These are phyloP conservation scores for Cochliopodium minus DNA, from an alignment of 208 protist genomes.

Conservation along the genomic window DNA sequence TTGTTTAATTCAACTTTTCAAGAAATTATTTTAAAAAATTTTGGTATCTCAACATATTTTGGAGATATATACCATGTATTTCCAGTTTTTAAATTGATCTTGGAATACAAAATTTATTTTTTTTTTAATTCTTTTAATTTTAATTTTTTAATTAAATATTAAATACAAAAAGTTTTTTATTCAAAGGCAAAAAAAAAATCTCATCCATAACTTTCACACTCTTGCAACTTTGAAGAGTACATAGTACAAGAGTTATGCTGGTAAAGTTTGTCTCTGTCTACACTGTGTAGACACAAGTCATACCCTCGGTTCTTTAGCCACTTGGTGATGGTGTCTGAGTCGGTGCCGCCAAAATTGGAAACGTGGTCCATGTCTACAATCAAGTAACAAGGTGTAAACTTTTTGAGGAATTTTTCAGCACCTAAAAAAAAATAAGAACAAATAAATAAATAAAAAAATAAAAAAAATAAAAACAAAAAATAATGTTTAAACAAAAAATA, in stretches of 20 bases:
- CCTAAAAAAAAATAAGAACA: no score
- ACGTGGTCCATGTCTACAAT: not conserved
- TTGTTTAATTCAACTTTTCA: no score
- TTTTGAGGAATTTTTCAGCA: not conserved
- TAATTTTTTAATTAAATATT: not conserved
- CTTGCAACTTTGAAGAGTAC: not conserved
- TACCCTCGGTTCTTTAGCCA: not conserved
- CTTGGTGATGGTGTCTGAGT: not conserved
- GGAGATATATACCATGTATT: no score
- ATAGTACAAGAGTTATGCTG: not conserved
- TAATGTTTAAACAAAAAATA: no score
- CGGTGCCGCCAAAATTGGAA: slow-evolving; percentile 2
- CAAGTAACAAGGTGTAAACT: not conserved
- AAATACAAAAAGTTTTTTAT: no score
- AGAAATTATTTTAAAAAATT: no score
- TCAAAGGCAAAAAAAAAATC: slow-evolving; percentile 1
- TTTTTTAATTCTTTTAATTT: not conserved
- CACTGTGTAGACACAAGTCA: not conserved
- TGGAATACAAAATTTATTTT: no score
- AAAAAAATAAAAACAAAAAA: no score
- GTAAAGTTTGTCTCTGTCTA: slow-evolving; percentile 6
- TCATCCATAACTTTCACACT: not conserved
- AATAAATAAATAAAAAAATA: no score
- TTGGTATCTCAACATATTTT: no score
- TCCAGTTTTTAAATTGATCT: not conserved